phyloP scores from a whole-genome alignment of 176 grass and related monocot genomes.

The Typha latifolia region DNA sequence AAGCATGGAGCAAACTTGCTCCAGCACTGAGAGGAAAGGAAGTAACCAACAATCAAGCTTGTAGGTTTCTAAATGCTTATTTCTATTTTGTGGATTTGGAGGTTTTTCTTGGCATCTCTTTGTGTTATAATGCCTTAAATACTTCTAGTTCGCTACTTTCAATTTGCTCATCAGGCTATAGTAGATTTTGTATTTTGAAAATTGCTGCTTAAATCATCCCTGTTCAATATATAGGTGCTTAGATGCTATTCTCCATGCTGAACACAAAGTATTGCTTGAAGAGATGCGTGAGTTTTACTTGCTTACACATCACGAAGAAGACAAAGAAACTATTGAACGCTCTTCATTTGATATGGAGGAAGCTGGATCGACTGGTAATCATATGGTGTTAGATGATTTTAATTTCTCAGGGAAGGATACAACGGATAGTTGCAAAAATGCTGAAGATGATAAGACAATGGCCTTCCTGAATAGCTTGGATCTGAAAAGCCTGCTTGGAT shows the following conservation, averaged over 20 bases:
- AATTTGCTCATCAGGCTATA: background rate
- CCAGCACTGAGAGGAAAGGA: no score
- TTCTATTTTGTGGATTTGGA: no score
- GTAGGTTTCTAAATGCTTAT: no score
- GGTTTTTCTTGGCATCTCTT: no score
- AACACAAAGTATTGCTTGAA: slow-evolving; percentile 84
- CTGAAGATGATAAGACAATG: slow-evolving; percentile 22
- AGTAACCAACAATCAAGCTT: no score
- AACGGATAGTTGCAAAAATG: background rate
- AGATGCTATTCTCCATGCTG: slow-evolving; percentile 80
- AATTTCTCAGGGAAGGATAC: slow-evolving; percentile 11
- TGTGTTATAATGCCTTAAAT: no score
- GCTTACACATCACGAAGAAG: slow-evolving; percentile 29
- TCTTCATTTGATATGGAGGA: background rate
- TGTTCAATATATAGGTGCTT: slow-evolving; percentile 34
- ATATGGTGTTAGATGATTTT: slow-evolving; percentile 17
- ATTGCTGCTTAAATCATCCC: background rate
- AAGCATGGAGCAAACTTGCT: no score
- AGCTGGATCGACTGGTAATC: slow-evolving; percentile 16
- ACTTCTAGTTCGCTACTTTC: background rate
- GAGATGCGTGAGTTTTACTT: slow-evolving; percentile 75
- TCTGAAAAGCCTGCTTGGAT: slow-evolving; percentile 56
- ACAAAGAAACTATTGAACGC: background rate
- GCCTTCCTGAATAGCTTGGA: slow-evolving; percentile 41
- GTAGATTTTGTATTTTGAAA: background rate